Percentiles rank a stretch among this genome's conserved stretches.
Evolutionary conservation across 768 basidiomycete genomes (phyloP).

Genomic region (Pisolithus marmoratus): DNA sequence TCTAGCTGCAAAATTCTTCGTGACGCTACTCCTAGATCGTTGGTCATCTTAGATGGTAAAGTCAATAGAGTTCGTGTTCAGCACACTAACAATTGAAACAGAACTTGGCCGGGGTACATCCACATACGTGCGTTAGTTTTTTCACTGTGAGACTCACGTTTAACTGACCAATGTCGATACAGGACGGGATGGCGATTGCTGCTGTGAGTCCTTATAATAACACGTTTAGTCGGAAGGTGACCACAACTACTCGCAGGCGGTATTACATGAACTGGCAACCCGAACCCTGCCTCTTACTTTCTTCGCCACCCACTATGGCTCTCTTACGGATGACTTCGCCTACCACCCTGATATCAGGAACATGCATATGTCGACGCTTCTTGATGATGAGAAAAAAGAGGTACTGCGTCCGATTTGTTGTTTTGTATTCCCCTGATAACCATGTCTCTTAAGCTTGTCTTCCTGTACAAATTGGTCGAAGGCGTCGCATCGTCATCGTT

Average conservation of each 20-base stretch:
- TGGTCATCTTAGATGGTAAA: conserved; percentile 92
- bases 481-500: conserved; percentile 87
- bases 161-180: conserved; percentile 4
- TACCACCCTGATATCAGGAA: conserved; percentile 90
- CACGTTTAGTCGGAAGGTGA: background rate
- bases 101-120: conserved; percentile 95
- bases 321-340: conserved; percentile 88
- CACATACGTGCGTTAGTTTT: conserved; percentile 58
- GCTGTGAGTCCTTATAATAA: conserved; percentile 43
- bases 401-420: conserved; percentile 33
- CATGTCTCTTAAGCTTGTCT: conserved; percentile 57
- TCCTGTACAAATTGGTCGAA: conserved; percentile 90
- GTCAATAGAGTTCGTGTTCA: background rate
- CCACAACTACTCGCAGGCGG: conserved; percentile 48
- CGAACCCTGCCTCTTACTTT: conserved; percentile 88
- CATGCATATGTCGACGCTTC: conserved; percentile 94
- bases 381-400: conserved; percentile 88
- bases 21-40: conserved; percentile 87
- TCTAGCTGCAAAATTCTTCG: conserved; percentile 85
- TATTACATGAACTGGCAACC: conserved; percentile 90
- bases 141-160: conserved; percentile 8
- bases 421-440: background rate
- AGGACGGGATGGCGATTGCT: conserved; percentile 99
- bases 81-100: conserved; percentile 25
- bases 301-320: conserved; percentile 98